Base-by-base conservation (phyloP, 768 basidiomycete genomes). In the Porphyrellus cyaneotinctus region DNA sequence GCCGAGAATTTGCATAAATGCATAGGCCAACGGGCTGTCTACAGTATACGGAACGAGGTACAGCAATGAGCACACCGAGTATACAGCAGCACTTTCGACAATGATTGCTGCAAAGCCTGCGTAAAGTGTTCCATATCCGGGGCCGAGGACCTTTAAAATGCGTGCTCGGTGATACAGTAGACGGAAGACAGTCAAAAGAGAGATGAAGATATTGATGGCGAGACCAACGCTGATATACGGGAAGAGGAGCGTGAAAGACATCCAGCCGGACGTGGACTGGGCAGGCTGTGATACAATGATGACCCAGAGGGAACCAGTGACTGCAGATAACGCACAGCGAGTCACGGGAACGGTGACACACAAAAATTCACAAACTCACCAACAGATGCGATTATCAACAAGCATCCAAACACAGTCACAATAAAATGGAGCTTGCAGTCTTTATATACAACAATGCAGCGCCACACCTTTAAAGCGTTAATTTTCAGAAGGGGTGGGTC, bases 51-150 rank as follows among this genome's bases (percentile, higher is more conserved):
- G 65, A 17, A 72, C 32, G 33, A 72, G 61, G 49, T 69, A 73
- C 0, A 72, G 22, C 39, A 72, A 37, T 0, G 70, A 72, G 24
- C 58, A 64, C 33, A 59, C 56, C 13, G 70, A 36, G 41, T 73
- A 71, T 14, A 73, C 53, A 6, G 68, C 54, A 15, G 70, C 68
- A 10, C 70, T 70, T 54, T 72, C 70, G 23, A 72, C 44, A 6
- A 73, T 51, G 60, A 72, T 68, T 7, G 67, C 49, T 14, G 69
- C 67, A 30, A 72, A 63, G 52, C 63, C 59, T 17, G 65, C 38
- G 11, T 73, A 73, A 6, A 65, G 47, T 2, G n/a, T 35, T 23
- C 65, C 61, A 23, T 71, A 67, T 11, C 23, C 61, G 0, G 54
- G 52, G n/a, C 69, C 68, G 14, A 70, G 66, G 32, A 51, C 60